Base-by-base conservation (phyloP, 306 rosid genomes). In the Vicia faba region DNA sequence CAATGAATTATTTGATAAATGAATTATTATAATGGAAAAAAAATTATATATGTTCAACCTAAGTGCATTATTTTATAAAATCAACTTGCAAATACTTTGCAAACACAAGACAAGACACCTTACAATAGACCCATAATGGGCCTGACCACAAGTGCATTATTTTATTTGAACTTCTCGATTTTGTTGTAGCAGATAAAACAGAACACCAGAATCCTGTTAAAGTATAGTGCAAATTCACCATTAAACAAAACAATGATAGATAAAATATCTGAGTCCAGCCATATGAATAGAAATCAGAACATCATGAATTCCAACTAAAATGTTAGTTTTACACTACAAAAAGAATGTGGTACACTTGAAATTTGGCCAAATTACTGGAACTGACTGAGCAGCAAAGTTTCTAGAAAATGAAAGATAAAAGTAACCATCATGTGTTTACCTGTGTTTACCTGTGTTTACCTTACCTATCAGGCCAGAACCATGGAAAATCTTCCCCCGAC, bases 271-370 rank as follows among this genome's bases (percentile, higher is more conserved):
- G 20, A 53, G 49, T 40, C 39, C 5, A 38, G 64, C 38, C 64
- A 48, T 25, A 45, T 18, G 43, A 49, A 59, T 19, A 50, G 25
- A 8, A 11, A 49, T 39, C 51, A 19, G 58, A 50, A 51, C 28
- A 49, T 59, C 8, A 71, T 48, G 48, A 48, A 59, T 45, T n/a
- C 39, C 60, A 43, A 53, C 70, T 35, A n/a, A 60, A 72, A 66
- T 53, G 66, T 8, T 33, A 53, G 44, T 35, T 51, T 36, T 66
- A 14, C 50, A 23, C 51, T 40, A 29, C 11, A 29, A 66, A 44
- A 72, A 65, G 33, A 44, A 55, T 29, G 35, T 20, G 16, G 29
- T 59, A 60, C 4, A 46, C 51, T 38, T 58, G 12, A 38, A 39
- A 29, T 65, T 18, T 57, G 54, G 69, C 56, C 65, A 64, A 64